Evolutionary conservation across 2,329 filamentous ascomycete species (phyloP), one percentile per base, ranked within the genome.

Genomic region (Emmonsia crescens): DNA sequence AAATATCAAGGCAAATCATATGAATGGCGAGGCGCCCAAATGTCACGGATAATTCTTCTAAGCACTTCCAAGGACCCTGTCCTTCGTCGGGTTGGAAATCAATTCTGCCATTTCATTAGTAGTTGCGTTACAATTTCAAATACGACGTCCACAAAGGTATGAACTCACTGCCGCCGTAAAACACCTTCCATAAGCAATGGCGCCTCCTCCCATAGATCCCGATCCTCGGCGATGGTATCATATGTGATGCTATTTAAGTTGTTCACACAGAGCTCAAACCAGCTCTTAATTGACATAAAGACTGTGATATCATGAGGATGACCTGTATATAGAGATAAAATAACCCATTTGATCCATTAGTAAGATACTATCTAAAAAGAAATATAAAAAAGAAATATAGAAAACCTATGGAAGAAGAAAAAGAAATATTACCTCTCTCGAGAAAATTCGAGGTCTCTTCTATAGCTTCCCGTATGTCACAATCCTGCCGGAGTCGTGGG

Each of bases 131-230:
- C n/a, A 38, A 46, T 38, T 27, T 6, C 10, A 16, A 9, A 51
- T 38, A 5, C 8, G 6, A 40, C 31, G 1, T 24, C 29, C 16
- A 36, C 16, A 36, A 16, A 5, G 29, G 3, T 42, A 24, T 10
- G 33, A 44, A 44, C 71, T 69, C 71, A 77, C 74, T 65, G 62
- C 69, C 78, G 71, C 61, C 74, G 73, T 57, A 79, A 64, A 33
- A 80, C 63, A 51, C 63, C 64, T 61, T 79, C 76, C 27, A 77
- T 61, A 21, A 80, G 49, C 2, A 62, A 64, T 12, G 78, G 78
- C 9, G 80, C 57, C 16, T 74, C 71, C 38, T 76, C 72, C 78
- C 78, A 80, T 63, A 80, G 78, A 5, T 77, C 75, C 29, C 69
- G 69, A 42, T 79, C 73, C 12, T 77, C 73, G 9, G 69, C 61